A percentile compares a stretch with the other conserved stretches of the same genome.
Conservation (phyloP, 2,329 filamentous ascomycete genomes). For the Paraphoma sp. region DNA sequence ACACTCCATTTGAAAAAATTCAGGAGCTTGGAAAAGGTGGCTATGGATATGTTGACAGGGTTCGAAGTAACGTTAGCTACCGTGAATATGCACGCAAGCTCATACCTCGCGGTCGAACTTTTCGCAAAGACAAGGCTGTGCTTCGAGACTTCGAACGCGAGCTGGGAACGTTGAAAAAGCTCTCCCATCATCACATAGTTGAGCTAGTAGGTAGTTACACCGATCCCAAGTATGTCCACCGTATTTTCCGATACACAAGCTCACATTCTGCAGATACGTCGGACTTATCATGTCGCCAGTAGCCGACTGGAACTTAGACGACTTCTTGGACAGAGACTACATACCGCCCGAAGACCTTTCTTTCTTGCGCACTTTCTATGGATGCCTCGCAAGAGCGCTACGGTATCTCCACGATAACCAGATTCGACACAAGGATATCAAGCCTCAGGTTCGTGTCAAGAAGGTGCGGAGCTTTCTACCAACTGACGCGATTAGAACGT, state of each 20-base stretch:
- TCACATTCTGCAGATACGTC: slow-evolving; percentile 8
- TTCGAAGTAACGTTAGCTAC: background rate
- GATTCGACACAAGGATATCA: background rate
- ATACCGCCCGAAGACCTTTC: background rate
- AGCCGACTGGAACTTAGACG: slow-evolving; percentile 19
- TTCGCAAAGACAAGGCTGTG: background rate
- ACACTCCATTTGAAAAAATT: slow-evolving; percentile 2
- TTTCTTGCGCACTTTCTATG: background rate
- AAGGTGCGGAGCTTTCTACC: background rate
- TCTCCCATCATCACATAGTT: slow-evolving; percentile 36
- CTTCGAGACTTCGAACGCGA: background rate
- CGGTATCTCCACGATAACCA: background rate
- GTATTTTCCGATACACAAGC: no score
- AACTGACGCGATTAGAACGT: background rate
- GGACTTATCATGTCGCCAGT: slow-evolving; percentile 36
- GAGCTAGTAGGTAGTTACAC: slow-evolving; percentile 38
- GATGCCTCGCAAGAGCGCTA: background rate
- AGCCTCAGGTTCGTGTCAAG: background rate
- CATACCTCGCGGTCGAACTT: background rate
- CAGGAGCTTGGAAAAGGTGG: background rate
- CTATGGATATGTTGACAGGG: background rate
- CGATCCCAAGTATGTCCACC: slow-evolving; percentile 19
- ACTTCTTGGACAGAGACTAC: slow-evolving; percentile 11
- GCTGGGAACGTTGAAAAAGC: slow-evolving; percentile 15
- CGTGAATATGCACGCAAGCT: slow-evolving; percentile 3